A percentile compares a stretch with the other conserved stretches of the same genome.
phyloP scores from a whole-genome alignment of 805 yeast species.

The Metschnikowia lochheadii region DNA sequence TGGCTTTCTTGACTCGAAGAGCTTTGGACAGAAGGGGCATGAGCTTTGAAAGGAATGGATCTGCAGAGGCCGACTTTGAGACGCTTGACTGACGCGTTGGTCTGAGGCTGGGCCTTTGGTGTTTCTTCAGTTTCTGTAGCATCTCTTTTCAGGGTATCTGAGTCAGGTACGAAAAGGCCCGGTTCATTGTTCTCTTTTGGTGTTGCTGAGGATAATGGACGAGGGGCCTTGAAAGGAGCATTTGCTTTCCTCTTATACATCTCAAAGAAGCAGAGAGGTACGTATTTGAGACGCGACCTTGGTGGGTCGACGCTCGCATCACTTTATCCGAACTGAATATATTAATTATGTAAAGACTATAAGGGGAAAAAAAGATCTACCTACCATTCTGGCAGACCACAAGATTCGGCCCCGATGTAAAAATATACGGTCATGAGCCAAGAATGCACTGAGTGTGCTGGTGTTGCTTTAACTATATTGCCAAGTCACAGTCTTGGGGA shows the following conservation, averaged over 20 bases:
- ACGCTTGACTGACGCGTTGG: slow-evolving; percentile 1
- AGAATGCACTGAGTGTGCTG: not conserved
- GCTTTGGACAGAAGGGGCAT: not conserved
- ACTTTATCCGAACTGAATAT: not conserved
- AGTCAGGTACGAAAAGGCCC: slow-evolving; percentile 5
- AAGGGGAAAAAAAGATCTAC: not conserved
- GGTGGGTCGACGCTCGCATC: not conserved
- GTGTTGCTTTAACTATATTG: not conserved
- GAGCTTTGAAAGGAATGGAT: not conserved
- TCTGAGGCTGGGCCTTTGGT: not conserved
- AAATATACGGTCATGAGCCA: not conserved
- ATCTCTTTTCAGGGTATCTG: not conserved
- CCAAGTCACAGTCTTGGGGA: not conserved
- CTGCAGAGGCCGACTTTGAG: not conserved
- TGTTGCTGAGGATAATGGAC: slow-evolving; percentile 16
- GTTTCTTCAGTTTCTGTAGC: not conserved
- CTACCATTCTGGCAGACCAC: not conserved
- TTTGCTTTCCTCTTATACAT: slow-evolving; percentile 25
- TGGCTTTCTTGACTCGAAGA: not conserved
- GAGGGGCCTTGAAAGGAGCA: slow-evolving; percentile 54
- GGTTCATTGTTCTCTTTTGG: not conserved
- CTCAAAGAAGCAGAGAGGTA: not conserved
- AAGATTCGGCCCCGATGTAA: not conserved
- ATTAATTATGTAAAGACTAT: not conserved
- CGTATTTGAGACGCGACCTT: slow-evolving; percentile 2